Percentiles rank a stretch among this genome's conserved stretches.
phyloP scores from a whole-genome alignment of 2,329 filamentous ascomycete genomes.

The Elsinoe fawcettii region DNA sequence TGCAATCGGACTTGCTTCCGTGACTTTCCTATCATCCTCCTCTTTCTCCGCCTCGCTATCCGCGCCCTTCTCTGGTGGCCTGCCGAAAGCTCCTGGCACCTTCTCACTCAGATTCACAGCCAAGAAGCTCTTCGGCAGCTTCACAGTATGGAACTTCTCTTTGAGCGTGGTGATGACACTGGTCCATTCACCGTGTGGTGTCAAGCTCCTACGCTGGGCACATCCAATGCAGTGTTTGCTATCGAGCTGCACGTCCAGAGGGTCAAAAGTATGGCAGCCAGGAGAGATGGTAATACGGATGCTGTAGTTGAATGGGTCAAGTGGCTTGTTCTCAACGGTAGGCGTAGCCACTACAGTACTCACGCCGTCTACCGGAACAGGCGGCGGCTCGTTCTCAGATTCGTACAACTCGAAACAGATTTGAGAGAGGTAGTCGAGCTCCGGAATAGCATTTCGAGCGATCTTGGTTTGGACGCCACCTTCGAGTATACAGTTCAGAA shows the following conservation, averaged over 20 bases:
- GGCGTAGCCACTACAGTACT: slow-evolving; percentile 15
- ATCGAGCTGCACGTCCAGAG: slow-evolving; percentile 90
- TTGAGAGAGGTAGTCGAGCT: slow-evolving; percentile 93
- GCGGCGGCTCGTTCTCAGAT: slow-evolving; percentile 58
- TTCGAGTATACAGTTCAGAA: slow-evolving; percentile 95
- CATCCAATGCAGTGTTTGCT: slow-evolving; percentile 94
- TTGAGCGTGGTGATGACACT: slow-evolving; percentile 91
- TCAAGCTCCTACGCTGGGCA: slow-evolving; percentile 81
- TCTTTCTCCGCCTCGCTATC: slow-evolving; percentile 14
- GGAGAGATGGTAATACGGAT: slow-evolving; percentile 95
- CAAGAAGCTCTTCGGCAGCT: slow-evolving; percentile 44
- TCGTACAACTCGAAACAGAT: slow-evolving; percentile 99
- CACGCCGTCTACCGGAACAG: not conserved
- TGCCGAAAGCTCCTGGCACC: slow-evolving; percentile 37
- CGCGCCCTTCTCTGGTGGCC: slow-evolving; percentile 8
- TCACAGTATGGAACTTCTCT: slow-evolving; percentile 80
- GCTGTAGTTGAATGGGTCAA: slow-evolving; percentile 79
- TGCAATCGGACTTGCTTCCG: slow-evolving; percentile 23
- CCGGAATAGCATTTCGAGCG: slow-evolving; percentile 85
- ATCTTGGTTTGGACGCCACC: slow-evolving; percentile 97
- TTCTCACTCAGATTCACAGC: slow-evolving; percentile 45
- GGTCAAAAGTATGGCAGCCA: slow-evolving; percentile 93
- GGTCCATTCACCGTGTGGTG: slow-evolving; percentile 89
- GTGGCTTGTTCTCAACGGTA: slow-evolving; percentile 45
- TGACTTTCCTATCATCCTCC: slow-evolving; percentile 16